Evolutionary conservation across 768 basidiomycete species (phyloP).

Genomic region (Infundibulicybe gibba): DNA sequence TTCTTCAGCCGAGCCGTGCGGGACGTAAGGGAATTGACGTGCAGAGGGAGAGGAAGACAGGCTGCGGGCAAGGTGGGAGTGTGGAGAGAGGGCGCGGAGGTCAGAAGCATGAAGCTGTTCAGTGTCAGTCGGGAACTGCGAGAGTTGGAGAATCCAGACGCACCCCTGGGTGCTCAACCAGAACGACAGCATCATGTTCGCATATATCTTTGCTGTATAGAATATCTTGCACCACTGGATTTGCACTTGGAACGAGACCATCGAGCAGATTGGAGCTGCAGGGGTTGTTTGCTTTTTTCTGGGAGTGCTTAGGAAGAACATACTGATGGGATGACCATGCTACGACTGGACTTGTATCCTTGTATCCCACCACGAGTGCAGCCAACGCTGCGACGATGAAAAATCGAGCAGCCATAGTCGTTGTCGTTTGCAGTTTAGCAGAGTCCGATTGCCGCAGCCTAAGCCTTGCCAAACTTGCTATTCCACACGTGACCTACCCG

Average conservation of each 20-base stretch:
- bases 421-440: too few species aligned
- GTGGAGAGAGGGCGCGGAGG: constrained; percentile 54
- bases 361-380: constrained; percentile 51
- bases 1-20: constrained; percentile 13
- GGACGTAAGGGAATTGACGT: constrained; percentile 62
- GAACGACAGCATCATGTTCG: constrained; percentile 58
- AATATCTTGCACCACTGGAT: constrained; percentile 40
- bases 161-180: constrained; percentile 74
- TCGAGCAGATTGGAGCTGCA: constrained; percentile 50
- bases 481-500: too few species aligned
- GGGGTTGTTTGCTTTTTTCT: neutral
- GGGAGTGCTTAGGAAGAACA: constrained; percentile 1
- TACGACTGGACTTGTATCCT: constrained; percentile 59
- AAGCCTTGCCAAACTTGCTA: too few species aligned
- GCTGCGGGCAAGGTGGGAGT: constrained; percentile 42
- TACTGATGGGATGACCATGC: constrained; percentile 72
- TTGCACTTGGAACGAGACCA: constrained; percentile 29
- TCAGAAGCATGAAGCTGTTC: constrained; percentile 74
- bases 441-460: too few species aligned
- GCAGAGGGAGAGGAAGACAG: constrained; percentile 50
- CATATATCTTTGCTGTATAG: constrained; percentile 48
- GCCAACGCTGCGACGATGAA: constrained; percentile 42
- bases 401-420: constrained; percentile 39
- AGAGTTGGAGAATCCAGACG: constrained; percentile 17
- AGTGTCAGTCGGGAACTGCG: constrained; percentile 3